These are phyloP conservation scores for Hericium rajendrae DNA, from an alignment of 768 basidiomycete genomes.

Conservation along the genomic window DNA sequence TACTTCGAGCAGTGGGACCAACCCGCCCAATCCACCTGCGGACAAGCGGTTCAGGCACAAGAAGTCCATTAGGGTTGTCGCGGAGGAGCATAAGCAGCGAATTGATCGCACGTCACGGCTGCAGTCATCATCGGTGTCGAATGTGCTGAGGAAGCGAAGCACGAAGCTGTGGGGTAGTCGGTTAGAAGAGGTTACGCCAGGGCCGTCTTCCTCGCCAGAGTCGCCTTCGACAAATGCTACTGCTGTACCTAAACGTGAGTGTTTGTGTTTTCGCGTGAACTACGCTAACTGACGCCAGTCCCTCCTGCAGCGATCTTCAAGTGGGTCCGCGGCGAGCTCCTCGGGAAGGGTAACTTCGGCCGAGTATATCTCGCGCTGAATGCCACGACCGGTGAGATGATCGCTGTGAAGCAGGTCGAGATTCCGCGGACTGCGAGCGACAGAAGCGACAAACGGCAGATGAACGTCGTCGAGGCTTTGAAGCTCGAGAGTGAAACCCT, in stretches of 20 bases:
- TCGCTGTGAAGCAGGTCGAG: slow-evolving; percentile 99
- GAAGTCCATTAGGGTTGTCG: slow-evolving; percentile 90
- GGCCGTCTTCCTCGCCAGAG: slow-evolving; percentile 38
- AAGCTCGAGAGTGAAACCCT: slow-evolving; percentile 94
- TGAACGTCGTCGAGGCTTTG: slow-evolving; percentile 80
- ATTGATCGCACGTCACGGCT: slow-evolving; percentile 62
- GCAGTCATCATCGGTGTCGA: slow-evolving; percentile 37
- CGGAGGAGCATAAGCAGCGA: slow-evolving; percentile 74
- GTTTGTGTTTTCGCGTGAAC: slow-evolving; percentile 14
- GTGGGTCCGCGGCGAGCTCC: slow-evolving; percentile 96
- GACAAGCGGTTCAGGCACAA: slow-evolving; percentile 48
- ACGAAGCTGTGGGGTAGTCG: slow-evolving; percentile 95
- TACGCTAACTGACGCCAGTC: slow-evolving; percentile 2
- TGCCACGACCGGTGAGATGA: slow-evolving; percentile 95
- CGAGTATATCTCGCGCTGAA: slow-evolving; percentile 94
- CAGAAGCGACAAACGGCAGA: slow-evolving; percentile 78
- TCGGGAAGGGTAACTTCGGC: slow-evolving; percentile 95
- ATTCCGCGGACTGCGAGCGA: slow-evolving; percentile 87
- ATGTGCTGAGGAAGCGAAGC: slow-evolving; percentile 66
- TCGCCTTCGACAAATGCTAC: slow-evolving; percentile 30
- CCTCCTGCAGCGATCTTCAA: slow-evolving; percentile 70
- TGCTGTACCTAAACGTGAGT: slow-evolving; percentile 50
- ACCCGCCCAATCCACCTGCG: background rate
- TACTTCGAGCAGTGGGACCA: background rate
- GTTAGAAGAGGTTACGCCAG: slow-evolving; percentile 79